A percentile compares a stretch with the other conserved stretches of the same genome.
phyloP scores from a whole-genome alignment of 768 basidiomycete species.

The Lyophyllum decastes region DNA sequence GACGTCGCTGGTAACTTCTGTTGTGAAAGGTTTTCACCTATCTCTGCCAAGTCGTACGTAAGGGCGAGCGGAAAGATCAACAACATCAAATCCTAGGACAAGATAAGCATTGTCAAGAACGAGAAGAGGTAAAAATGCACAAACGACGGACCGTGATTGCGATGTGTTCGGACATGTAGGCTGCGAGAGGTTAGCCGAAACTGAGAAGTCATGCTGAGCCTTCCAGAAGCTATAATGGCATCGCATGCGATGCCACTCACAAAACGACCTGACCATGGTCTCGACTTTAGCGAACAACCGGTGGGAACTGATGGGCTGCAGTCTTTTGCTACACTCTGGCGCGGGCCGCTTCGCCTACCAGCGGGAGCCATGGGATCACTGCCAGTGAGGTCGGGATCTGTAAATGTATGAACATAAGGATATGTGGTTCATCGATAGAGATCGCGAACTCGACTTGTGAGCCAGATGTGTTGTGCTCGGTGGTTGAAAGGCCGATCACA shows the following conservation, averaged over 20 bases:
- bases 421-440: background rate
- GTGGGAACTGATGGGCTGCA: background rate
- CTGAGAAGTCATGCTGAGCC: too few species aligned
- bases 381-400: background rate
- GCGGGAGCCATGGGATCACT: background rate
- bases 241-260: background rate
- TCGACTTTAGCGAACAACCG: too few species aligned
- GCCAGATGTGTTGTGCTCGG: background rate
- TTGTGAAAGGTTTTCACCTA: too few species aligned
- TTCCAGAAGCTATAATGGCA: background rate
- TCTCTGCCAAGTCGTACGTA: too few species aligned
- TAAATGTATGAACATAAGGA: background rate
- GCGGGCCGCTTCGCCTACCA: background rate
- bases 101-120: background rate
- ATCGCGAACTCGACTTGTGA: background rate
- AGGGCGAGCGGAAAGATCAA: too few species aligned
- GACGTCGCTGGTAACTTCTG: too few species aligned
- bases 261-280: too few species aligned
- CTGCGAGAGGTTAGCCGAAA: too few species aligned
- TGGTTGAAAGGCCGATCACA: background rate
- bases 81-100: too few species aligned
- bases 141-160: too few species aligned
- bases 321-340: background rate
- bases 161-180: too few species aligned
- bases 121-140: background rate